Evolutionary conservation across 1,284 basidiomycete species (phyloP), one percentile per base, ranked within the genome.

Genomic region (Ceratobasidium sp.): DNA sequence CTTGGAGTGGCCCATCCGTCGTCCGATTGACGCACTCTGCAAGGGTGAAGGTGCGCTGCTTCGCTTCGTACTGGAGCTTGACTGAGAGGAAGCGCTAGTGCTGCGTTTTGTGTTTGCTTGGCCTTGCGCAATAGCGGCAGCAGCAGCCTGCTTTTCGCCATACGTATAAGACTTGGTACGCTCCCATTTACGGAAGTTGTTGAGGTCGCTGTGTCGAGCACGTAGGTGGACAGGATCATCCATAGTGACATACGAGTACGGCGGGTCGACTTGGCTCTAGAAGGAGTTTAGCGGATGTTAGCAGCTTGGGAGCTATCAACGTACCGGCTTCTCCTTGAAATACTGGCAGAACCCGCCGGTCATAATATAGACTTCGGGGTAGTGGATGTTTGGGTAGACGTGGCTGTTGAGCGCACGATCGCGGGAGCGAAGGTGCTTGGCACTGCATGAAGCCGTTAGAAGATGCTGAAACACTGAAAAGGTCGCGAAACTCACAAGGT

Each of bases 301-400:
- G 28, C n/a, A 57, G 9, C 6, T 8, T 8, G 16, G 26, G 32
- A n/a, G 26, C 1, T 13, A 38, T 21, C 9, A 9, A 79, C 81
- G 30, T 57, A 82, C 78, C 0, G 87, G 84, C 73, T 87, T 90
- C 47, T 83, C 81, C 77, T 89, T 87, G 84, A 87, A 98, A 83
- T 96, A 99, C 66, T 88, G 87, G 78, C 89, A 94, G 82, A 98
- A 99, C 7, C 97, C 97, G 55, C 98, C 98, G 81, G 98, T 93
- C 7, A 99, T 87, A 76, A 99, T 89, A 84, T 99, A 99, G 5
- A 99, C 87, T 82, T 99, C 97, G 0, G 97, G 97, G 80, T 96
- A 99, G 82, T 95, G 93, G 72, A 98, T 91, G 79, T 88, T 93
- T 6, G 97, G 97, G 80, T 98, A 99, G 46, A 91, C 83, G 74